Evolutionary conservation across 805 yeast genomes (phyloP).

Genomic region (Suhomyces faveliae): DNA sequence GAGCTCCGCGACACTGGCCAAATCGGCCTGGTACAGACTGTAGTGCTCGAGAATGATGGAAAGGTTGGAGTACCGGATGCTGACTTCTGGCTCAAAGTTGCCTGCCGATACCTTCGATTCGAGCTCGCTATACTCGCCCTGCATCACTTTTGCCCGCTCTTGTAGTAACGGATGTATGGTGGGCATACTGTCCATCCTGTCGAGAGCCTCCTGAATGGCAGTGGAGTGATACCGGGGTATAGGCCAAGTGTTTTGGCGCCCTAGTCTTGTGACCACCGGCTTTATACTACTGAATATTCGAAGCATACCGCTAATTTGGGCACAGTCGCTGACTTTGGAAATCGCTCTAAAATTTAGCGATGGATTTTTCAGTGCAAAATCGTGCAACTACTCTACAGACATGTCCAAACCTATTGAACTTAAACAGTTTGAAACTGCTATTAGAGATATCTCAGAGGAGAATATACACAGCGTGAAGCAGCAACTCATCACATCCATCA

Average conservation of each 20-base stretch:
- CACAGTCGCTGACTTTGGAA: background rate
- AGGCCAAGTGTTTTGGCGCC: background rate
- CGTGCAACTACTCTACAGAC: background rate
- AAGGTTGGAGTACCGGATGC: conserved; percentile 32
- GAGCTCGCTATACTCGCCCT: conserved; percentile 25
- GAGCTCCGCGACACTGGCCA: conserved; percentile 25
- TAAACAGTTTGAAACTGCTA: conserved; percentile 48
- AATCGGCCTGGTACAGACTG: conserved; percentile 24
- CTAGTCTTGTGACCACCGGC: background rate
- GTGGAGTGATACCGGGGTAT: background rate
- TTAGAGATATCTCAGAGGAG: conserved; percentile 52
- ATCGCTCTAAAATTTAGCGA: background rate
- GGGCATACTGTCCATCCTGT: conserved; percentile 17
- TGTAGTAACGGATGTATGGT: conserved; percentile 39
- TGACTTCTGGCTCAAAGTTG: conserved; percentile 33
- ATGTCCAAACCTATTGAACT: conserved; percentile 9
- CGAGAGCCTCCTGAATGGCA: background rate
- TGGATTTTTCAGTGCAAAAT: background rate
- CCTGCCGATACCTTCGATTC: conserved; percentile 29
- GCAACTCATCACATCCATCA: conserved; percentile 34
- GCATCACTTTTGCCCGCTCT: conserved; percentile 34
- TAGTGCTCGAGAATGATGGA: conserved; percentile 33
- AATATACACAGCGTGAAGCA: conserved; percentile 15
- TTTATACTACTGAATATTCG: background rate
- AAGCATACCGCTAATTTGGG: background rate